Conservation (phyloP, 1,284 basidiomycete genomes). For the Malassezia vespertilionis region DNA sequence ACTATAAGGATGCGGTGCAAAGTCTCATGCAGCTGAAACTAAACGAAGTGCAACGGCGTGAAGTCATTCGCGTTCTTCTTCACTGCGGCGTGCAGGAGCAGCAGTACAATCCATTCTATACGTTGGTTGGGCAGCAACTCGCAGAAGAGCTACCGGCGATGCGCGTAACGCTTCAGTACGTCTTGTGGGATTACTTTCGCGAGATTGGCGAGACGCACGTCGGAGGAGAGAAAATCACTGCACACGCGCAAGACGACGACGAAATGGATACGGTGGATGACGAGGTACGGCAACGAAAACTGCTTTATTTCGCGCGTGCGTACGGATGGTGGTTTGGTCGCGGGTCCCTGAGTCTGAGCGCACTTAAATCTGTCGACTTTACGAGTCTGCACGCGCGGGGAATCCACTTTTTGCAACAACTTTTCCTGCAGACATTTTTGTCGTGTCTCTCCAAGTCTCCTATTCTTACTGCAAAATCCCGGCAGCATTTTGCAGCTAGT, state of each 20-base stretch:
- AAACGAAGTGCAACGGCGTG: slow-evolving; percentile 81
- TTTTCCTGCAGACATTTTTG: slow-evolving; percentile 29
- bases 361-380: slow-evolving; percentile 52
- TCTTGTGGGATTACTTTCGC: slow-evolving; percentile 90
- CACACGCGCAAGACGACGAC: slow-evolving; percentile 28
- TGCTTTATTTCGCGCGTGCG: slow-evolving; percentile 62
- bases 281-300: slow-evolving; percentile 44
- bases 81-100: slow-evolving; percentile 84
- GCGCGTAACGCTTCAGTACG: slow-evolving; percentile 86
- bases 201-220: slow-evolving; percentile 74
- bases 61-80: slow-evolving; percentile 78
- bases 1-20: slow-evolving; percentile 86
- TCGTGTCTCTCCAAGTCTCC: slow-evolving; percentile 19
- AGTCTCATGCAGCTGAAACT: slow-evolving; percentile 69
- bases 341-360: slow-evolving; percentile 59
- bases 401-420: slow-evolving; percentile 24
- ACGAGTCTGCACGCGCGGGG: slow-evolving; percentile 20
- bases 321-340: slow-evolving; percentile 77
- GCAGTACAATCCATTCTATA: slow-evolving; percentile 89
- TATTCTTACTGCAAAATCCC: slow-evolving; percentile 8
- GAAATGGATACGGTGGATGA: slow-evolving; percentile 49
- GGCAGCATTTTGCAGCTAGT: not conserved
- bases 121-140: slow-evolving; percentile 58
- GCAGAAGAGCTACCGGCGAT: slow-evolving; percentile 54
- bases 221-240: slow-evolving; percentile 68